Base-by-base conservation (phyloP, 371 early-diverging fungal species). In the Rhizopus microsporus region DNA sequence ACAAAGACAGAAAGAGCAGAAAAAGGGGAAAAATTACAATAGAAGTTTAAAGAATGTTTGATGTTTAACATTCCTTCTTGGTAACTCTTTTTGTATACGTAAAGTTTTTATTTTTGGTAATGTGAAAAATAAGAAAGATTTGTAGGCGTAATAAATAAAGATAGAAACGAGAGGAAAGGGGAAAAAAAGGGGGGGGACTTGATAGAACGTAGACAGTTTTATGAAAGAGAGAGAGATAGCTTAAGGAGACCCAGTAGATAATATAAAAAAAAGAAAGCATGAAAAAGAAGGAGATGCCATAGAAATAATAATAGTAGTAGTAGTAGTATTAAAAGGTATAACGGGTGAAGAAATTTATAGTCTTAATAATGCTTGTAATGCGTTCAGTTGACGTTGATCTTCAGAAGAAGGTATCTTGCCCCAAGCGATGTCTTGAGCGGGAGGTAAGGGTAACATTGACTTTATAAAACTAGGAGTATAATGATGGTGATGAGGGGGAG, bases 361-460 rank as follows among this genome's bases (percentile, higher is more conserved):
- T 43, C 67, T 50, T 37, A 74, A 52, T 38, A 69, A 60, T 15
- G 59, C 61, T 56, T 69, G 72, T 13, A 78, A 52, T 15, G 75
- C 74, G 49, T 58, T 61, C 7, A 80, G 52, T 62, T 80, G 80
- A 39, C 80, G 68, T 51, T 71, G 67, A 38, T 80, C 80, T 65
- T 80, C 80, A 38, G 75, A 69, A 2, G 67, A 77, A n/a, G 74
- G 72, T 16, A 75, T 47, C 16, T 63, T 70, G 30, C 67, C 74
- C 74, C 74, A 71, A 7, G 72, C 67, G 49, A 79, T 75, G 33
- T 79, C 79, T 68, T 75, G 76, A 15, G 65, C 59, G 48, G 30
- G 42, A 40, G 58, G 64, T 16, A 49, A 29, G 53, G 17, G 17
- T 23, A 29, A 29, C 7, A 9, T 17, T 23, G 46, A 23, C 29